These are phyloP conservation scores for Stemphylium vesicarium DNA, from an alignment of 2,329 filamentous ascomycete genomes.

Conservation along the genomic window DNA sequence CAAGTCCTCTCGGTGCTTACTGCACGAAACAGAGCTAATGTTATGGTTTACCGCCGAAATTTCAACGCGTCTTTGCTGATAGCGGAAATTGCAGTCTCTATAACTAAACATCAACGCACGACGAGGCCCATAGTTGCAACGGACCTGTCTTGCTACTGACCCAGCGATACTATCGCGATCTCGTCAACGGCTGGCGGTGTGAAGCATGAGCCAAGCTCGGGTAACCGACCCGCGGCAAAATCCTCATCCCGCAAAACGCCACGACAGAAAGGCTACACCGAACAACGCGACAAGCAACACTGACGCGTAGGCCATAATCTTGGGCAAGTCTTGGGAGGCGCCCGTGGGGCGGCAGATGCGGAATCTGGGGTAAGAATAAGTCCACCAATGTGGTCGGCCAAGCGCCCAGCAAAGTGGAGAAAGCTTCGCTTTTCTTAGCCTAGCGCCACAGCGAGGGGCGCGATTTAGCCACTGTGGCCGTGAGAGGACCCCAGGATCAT, in stretches of 20 bases:
- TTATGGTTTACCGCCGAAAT: no score
- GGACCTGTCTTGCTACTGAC: no score
- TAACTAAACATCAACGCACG: no score
- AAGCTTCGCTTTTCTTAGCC: slow-evolving; percentile 21
- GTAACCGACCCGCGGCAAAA: not conserved
- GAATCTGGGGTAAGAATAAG: slow-evolving; percentile 17
- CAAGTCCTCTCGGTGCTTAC: no score
- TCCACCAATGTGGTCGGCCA: slow-evolving; percentile 34
- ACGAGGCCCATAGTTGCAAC: no score
- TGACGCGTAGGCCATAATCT: not conserved
- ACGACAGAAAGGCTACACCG: not conserved
- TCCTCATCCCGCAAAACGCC: no score
- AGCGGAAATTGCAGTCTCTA: no score
- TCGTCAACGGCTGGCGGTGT: no score
- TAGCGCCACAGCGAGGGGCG: slow-evolving; percentile 16
- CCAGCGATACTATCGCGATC: no score
- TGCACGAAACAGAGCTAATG: no score
- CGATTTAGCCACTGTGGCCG: slow-evolving; percentile 25
- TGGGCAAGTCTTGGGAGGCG: not conserved
- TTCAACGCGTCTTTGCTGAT: no score
- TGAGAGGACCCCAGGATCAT: slow-evolving; percentile 14
- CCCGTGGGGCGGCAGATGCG: slow-evolving; percentile 1
- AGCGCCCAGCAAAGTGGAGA: slow-evolving; percentile 13
- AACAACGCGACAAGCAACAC: not conserved
- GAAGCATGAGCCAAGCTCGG: no score